Base-by-base conservation (phyloP, 495 filamentous ascomycete genomes). In the Xylaria longipes region DNA sequence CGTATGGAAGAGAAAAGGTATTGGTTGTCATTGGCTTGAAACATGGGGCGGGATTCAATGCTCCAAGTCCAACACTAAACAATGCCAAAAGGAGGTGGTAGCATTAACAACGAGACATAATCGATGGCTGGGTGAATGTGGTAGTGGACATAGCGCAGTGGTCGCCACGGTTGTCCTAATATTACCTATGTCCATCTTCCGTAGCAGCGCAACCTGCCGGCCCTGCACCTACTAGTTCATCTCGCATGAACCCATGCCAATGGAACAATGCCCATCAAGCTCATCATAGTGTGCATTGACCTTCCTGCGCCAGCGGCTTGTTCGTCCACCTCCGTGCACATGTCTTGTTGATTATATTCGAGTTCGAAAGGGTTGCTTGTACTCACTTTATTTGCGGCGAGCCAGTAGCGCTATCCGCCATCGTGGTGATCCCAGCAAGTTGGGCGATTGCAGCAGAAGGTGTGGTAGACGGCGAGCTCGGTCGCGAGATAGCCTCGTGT, bases 301-400 rank as follows among this genome's bases (percentile, higher is more conserved):
- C 22, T 29, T 41, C 14, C 68, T 62, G 20, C n/a, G 11, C 57
- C 57, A 11, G 54, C 50, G 17, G 27, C 41, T 61, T 61, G 65
- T 35, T 25, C 45, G 22, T 37, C n/a, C 37, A 35, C 41, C 25
- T 60, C 20, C 17, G 65, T 33, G 37, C 22, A 60, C 25, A 17
- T 27, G 54, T 45, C 9, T 68, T 58, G 15, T 35, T 46, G 39
- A 22, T 54, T 27, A 25, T 62, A 29, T 52, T 63, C 57, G 6
- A 43, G 17, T 43, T 50, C 46, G 15, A 70, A 41, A 46, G 43
- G 25, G 58, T 68, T 52, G 60, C 31, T n/a, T 71, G 43, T 72
- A 84, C 83, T 82, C 68, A 94, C 92, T 92, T 89, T 75, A 88
- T 77, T 81, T 90, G 91, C 67, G 89, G 88, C 74, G 90, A 89